Evolutionary conservation across 192 early-diverging fungal species (phyloP), one percentile per base, ranked within the genome.

Genomic region (Backusella sp.): DNA sequence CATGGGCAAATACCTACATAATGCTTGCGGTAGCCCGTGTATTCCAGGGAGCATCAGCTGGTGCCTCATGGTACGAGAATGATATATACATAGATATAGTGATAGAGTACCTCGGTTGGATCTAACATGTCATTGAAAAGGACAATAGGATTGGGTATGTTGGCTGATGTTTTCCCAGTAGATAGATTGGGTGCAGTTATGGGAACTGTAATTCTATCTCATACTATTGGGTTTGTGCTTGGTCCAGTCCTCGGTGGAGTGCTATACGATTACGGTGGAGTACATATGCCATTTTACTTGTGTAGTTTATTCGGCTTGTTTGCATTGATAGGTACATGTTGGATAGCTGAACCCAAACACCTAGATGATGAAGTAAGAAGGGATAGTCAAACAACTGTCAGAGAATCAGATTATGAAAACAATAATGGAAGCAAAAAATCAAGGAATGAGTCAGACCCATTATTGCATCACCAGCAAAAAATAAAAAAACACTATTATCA

Each of bases 111-210:
- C n/a, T 19, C 4, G 42, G 42, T 14, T 44, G 14, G 42, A 44
- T 44, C 42, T 44, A 44, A 44, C 12, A 44, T 5, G 3, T 44
- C 3, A 44, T 44, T 44, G 14, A 11, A 56, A 68, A 86, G 86
- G 85, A 87, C 92, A 6, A 84, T 92, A 46, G 88, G 88, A 8
- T 82, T 92, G 30, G 88, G 87, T n/a, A 90, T 92, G 90, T 79
- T 93, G 32, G 90, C 91, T 23, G 91, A 93, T 70, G 86, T 89
- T 1, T 93, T 89, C 35, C 84, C 86, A 12, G 79, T 82, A 17
- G 81, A 85, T 36, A 88, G 84, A n/a, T 77, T 91, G 8, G 91
- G 91, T 26, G 73, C 85, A n/a, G 90, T 89, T 8, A 92, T 93
- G 91, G 91, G 91, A n/a, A 84, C 88, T 4, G 87, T 88, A 0